Base-by-base conservation (phyloP, 202 grass and related monocot species). In the Zizania palustris region DNA sequence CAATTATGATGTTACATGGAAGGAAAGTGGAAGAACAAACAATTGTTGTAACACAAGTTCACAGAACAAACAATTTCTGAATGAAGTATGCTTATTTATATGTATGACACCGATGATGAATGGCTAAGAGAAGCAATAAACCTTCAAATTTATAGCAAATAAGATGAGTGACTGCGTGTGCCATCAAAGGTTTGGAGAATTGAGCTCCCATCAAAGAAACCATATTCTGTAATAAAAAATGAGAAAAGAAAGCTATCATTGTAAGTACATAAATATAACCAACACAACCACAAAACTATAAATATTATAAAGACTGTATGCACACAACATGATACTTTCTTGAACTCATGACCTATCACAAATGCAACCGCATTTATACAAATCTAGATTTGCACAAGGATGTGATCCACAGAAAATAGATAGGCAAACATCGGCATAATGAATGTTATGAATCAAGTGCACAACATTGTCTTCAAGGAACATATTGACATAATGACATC, bases 121-220 rank as follows among this genome's bases (percentile, higher is more conserved):
- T 39, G 1, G 1, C 37, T 39, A 21, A 78, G n/a, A 73, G 14
- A 77, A 49, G 62, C n/a, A 76, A 60, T 55, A 35, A 59, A 94
- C 91, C 91, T 73, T 98, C 91, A 58, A 90, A 94, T 80, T 98
- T 97, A 34, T 94, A 94, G 85, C 95, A 97, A 79, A 94, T 78
- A 60, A 97, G 91, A 80, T 94, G 95, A 55, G 95, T 97, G 14
- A 90, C 85, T 55, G 66, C 43, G 45, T 88, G 77, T 86, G 87
- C 91, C 43, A 85, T 63, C 72, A 97, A 77, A 60, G 91, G 78
- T 69, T 94, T 97, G 49, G 91, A 94, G 76, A 97, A 97, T 7
- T 76, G 66, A 33, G 91, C 87, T 39, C 95, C 95, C 95, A 97
- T 97, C 85, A 97, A 86, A 39, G 85, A 77, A 19, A 92, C 91